These are phyloP conservation scores for Chrysoporthe puriensis DNA, from an alignment of 2,329 filamentous ascomycete species.

Conservation along the genomic window DNA sequence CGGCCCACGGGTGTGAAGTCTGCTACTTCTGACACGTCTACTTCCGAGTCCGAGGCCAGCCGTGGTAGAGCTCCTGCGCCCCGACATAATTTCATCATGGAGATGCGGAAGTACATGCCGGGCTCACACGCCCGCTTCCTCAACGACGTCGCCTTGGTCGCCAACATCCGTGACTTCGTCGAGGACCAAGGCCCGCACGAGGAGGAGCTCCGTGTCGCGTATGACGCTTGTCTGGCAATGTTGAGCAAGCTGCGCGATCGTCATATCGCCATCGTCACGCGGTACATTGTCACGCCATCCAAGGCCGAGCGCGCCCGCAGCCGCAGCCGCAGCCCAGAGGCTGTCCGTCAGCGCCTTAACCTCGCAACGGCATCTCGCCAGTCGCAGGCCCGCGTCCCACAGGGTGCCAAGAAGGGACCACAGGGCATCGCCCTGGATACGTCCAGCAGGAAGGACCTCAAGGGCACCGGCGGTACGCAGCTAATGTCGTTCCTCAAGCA, in stretches of 20 bases:
- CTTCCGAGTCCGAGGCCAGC: constrained; percentile 49
- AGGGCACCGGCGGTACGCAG: constrained; percentile 90
- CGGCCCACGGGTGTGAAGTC: constrained; percentile 80
- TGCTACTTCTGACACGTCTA: constrained; percentile 43
- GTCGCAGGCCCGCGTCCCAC: constrained; percentile 33
- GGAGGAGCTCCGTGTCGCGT: constrained; percentile 73
- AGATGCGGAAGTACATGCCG: constrained; percentile 98
- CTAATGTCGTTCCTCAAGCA: constrained; percentile 97
- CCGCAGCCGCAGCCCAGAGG: constrained; percentile 61
- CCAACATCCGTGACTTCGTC: constrained; percentile 88
- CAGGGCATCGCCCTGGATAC: constrained; percentile 37
- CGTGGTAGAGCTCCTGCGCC: constrained; percentile 50
- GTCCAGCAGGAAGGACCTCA: constrained; percentile 50
- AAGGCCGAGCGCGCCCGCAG: constrained; percentile 71
- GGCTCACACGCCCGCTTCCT: constrained; percentile 89
- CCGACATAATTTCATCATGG: constrained; percentile 87
- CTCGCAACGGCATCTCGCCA: constrained; percentile 63
- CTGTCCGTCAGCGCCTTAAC: constrained; percentile 57
- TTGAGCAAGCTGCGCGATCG: constrained; percentile 77
- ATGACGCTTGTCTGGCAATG: constrained; percentile 84
- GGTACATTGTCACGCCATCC: constrained; percentile 91
- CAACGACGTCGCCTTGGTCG: constrained; percentile 73
- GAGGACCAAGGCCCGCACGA: constrained; percentile 60
- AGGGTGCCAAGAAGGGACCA: constrained; percentile 22
- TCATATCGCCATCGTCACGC: constrained; percentile 93